Evolutionary conservation across 352 stramenopile genomes (phyloP), one percentile per base, ranked within the genome.

Genomic region (Phytophthora idaei): DNA sequence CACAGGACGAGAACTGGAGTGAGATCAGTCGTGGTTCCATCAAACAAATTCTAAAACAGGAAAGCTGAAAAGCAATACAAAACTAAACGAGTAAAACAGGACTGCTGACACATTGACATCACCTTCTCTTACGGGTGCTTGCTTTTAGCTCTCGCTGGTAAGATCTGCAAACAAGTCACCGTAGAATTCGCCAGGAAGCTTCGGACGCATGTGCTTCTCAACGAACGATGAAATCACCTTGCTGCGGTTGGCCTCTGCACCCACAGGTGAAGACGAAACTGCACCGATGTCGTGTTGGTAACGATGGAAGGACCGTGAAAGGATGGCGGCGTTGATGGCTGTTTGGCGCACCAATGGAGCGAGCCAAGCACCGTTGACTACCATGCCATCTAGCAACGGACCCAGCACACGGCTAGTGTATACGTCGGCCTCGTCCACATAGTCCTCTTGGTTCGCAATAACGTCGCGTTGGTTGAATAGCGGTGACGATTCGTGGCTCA

Each of bases 141-240:
- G 36, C 37, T 15, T 28, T 62, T 72, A 72, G 31, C 27, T 56
- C 42, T 64, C 65, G 41, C 61, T 68, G 47, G 74, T 74, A 36
- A 90, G 64, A 61, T 90, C 82, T 17, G 77, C 71, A 67, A 95
- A 95, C 37, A 95, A 68, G 50, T 84, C 76, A 37, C 88, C 83
- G 64, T 96, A 96, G 64, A 96, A 96, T 64, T 96, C 85, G 31
- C 88, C 86, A 10, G 88, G 88, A 15, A 96, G 77, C 67, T 93
- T 87, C 14, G 88, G 86, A 11, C 75, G 83, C 77, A 96, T 92
- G 64, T 96, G 76, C 56, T 92, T 89, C 52, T 92, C 77, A 5
- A 93, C 76, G 48, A 94, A 82, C 1, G 83, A 80, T 7, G 76
- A 74, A 31, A 96, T 89, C 53, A 90, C 74, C 21, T 86, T 89